Conservation (phyloP, 257 asterid species). For the Solanum chmielewskii region DNA sequence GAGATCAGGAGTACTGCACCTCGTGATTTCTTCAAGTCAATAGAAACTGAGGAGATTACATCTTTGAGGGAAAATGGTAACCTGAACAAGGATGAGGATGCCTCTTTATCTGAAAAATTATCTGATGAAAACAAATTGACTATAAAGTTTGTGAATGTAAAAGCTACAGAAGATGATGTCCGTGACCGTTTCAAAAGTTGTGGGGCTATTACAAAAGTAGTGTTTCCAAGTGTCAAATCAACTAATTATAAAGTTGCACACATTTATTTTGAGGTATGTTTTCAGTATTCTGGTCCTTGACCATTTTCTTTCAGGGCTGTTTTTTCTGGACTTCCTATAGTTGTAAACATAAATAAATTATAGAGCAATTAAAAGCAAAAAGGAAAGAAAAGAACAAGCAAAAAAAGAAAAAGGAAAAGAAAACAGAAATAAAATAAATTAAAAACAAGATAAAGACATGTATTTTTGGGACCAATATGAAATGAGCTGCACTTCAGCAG, state of each 20-base stretch:
- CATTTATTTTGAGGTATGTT: slow-evolving; percentile 40
- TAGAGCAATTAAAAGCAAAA: background rate
- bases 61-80: slow-evolving; percentile 8
- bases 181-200: background rate
- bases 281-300: background rate
- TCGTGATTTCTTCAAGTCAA: background rate
- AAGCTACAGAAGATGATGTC: background rate
- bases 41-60: background rate
- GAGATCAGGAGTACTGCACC: background rate
- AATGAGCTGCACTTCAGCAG: background rate
- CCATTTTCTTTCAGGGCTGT: background rate
- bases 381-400: background rate
- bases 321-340: background rate
- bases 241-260: slow-evolving; percentile 17
- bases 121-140: slow-evolving; percentile 21
- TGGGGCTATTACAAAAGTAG: slow-evolving; percentile 31
- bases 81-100: slow-evolving; percentile 1
- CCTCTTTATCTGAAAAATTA: slow-evolving; percentile 1
- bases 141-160: slow-evolving; percentile 20
- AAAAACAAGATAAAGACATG: background rate
- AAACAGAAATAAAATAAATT: background rate
- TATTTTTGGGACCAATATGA: background rate
- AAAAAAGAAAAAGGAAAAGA: background rate
- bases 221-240: slow-evolving; percentile 4
- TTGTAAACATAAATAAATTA: background rate